Conservation (phyloP, 164 flowering plant genomes). For the Berberis thunbergii region DNA sequence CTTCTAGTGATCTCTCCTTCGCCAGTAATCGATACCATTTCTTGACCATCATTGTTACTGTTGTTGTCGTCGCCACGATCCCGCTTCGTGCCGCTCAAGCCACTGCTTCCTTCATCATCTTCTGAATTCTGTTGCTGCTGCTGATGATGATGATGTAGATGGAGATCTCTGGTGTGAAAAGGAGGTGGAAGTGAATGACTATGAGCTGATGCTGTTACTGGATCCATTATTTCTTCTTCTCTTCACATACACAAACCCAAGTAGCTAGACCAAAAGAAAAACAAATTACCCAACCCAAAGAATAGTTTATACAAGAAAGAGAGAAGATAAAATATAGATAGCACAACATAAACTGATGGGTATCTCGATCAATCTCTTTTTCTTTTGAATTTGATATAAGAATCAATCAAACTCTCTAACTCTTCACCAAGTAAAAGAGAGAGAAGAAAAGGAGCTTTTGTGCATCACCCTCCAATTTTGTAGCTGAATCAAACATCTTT, state of each 20-base stretch:
- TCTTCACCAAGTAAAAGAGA: constrained; percentile 13
- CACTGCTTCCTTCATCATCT: constrained; percentile 40
- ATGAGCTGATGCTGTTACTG: constrained; percentile 44
- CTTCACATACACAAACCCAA: constrained; percentile 2
- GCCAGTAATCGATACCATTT: constrained; percentile 15
- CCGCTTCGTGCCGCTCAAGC: constrained; percentile 21
- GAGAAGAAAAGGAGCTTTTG: constrained; percentile 9
- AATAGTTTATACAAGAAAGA: neutral
- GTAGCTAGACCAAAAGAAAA: neutral
- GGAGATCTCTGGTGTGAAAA: constrained; percentile 61
- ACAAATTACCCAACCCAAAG: neutral
- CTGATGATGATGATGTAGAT: constrained; percentile 45
- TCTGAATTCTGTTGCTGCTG: constrained; percentile 49
- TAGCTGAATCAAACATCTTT: constrained; percentile 24
- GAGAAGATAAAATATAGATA: neutral
- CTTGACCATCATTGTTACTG: constrained; percentile 18
- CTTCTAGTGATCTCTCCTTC: constrained; percentile 49
- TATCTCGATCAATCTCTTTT: no score
- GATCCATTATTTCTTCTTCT: constrained; percentile 45
- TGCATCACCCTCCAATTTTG: constrained; percentile 28
- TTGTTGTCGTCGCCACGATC: constrained; percentile 31
- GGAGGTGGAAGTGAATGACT: constrained; percentile 79
- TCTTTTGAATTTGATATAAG: constrained; percentile 3
- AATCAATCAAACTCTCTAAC: constrained; percentile 13
- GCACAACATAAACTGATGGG: neutral